phyloP scores from a whole-genome alignment of 2,329 filamentous ascomycete genomes.

The Paramyrothecium roridum region DNA sequence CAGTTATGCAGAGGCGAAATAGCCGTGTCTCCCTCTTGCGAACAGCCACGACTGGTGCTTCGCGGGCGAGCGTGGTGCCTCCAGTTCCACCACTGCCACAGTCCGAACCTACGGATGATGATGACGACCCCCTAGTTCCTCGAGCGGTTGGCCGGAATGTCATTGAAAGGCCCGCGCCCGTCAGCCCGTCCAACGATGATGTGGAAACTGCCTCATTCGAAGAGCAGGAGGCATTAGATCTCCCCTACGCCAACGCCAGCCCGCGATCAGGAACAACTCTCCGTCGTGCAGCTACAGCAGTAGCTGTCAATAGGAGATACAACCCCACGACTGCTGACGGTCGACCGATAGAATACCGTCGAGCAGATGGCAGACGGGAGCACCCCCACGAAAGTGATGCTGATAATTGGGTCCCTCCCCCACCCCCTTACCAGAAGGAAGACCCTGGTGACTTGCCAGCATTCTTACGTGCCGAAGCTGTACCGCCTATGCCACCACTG shows the following conservation, averaged over 20 bases:
- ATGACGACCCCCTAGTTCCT: conserved; percentile 52
- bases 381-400: conserved; percentile 84
- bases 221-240: conserved; percentile 62
- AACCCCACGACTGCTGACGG: conserved; percentile 55
- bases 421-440: conserved; percentile 73
- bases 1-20: conserved; percentile 61
- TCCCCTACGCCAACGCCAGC: conserved; percentile 69
- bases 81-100: conserved; percentile 26
- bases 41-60: conserved; percentile 42
- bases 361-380: conserved; percentile 67
- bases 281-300: conserved; percentile 72
- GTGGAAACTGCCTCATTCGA: conserved; percentile 47
- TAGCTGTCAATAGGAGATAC: conserved; percentile 67
- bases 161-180: conserved; percentile 7
- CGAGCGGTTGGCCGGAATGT: conserved; percentile 38
- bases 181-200: conserved; percentile 28
- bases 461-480: conserved; percentile 49
- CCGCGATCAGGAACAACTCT: conserved; percentile 69
- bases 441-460: conserved; percentile 54
- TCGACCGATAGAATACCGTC: conserved; percentile 58
- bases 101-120: conserved; percentile 26
- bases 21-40: conserved; percentile 45
- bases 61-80: conserved; percentile 11
- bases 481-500: conserved; percentile 26
- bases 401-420: conserved; percentile 84